Evolutionary conservation across 1,284 basidiomycete species (phyloP), one percentile per base, ranked within the genome.

Genomic region (Cutaneotrichosporon curvatum): DNA sequence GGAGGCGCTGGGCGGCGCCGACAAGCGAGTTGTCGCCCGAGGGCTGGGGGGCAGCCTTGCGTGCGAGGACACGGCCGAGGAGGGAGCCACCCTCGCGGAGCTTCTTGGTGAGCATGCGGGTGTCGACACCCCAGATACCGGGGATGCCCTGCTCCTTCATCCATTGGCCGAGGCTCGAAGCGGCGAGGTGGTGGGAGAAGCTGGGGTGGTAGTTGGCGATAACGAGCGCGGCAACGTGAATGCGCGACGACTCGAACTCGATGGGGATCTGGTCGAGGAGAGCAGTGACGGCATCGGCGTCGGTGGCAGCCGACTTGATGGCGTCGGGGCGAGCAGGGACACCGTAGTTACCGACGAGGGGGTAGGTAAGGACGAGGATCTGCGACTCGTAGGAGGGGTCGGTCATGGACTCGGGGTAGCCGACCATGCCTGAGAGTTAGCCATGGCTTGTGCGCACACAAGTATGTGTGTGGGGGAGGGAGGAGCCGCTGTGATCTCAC

Each of bases 341-440:
- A 71, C 95, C 95, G 68, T 99, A 99, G 73, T 97, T 97, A 47
- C 95, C 95, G 59, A 97, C 79, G 60, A 99, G 78, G 4, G 95
- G 95, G 75, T 96, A 98, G 5, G 95, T 98, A 59, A 98, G 79
- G 52, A 98, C 84, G 51, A 99, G 83, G 65, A 99, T 98, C 73
- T 98, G 95, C 42, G 91, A 91, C 71, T 94, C 85, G 74, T 98
- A 99, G 3, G 95, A 98, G 15, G 95, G 95, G 72, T 98, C 95
- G 41, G 95, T 99, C 56, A 98, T 77, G 15, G 95, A 97, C 69
- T 98, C 95, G 51, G 91, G 92, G 73, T 98, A 98, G 38, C 95
- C 95, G 53, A 98, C 91, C 94, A 99, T 95, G 49, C 92, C 92
- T 95, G 67, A 12, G 39, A 9, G 36, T 38, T 37, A 38, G 37